Percentiles rank a stretch among this genome's conserved stretches.
Conservation (phyloP, 2,329 filamentous ascomycete species). For the Fusarium verticillioides region DNA sequence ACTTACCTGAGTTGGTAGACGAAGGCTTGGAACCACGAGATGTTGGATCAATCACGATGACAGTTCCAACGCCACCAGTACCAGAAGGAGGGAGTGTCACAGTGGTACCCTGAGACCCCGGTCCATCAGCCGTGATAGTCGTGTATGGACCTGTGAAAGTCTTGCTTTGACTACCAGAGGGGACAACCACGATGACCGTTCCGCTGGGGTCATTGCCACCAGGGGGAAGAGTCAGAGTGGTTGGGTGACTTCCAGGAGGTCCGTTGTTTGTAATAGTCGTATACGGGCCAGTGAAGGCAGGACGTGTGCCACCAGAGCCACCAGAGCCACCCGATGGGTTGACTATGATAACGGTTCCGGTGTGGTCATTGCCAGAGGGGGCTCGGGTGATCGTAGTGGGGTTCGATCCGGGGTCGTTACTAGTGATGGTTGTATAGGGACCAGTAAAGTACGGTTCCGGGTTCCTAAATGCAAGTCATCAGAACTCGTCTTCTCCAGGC, state of each 20-base stretch:
- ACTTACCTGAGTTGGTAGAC: background rate
- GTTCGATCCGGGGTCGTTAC: background rate
- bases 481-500: accelerated
- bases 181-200: background rate
- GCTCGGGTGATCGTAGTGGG: background rate
- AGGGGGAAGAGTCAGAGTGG: background rate
- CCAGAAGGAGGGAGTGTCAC: background rate
- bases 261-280: background rate
- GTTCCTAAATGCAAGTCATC: background rate
- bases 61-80: background rate
- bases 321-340: background rate
- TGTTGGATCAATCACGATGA: background rate
- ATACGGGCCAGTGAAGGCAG: background rate
- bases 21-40: background rate
- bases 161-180: background rate
- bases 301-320: background rate
- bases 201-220: background rate
- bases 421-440: background rate
- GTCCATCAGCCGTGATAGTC: background rate
- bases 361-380: background rate
- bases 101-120: background rate
- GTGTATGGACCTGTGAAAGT: background rate
- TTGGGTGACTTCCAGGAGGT: background rate
- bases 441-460: background rate
- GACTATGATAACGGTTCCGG: background rate